Percentiles rank a stretch among this genome's conserved stretches.
Conservation (phyloP, 2,329 filamentous ascomycete genomes). For the Pestalotiopsis sp. region DNA sequence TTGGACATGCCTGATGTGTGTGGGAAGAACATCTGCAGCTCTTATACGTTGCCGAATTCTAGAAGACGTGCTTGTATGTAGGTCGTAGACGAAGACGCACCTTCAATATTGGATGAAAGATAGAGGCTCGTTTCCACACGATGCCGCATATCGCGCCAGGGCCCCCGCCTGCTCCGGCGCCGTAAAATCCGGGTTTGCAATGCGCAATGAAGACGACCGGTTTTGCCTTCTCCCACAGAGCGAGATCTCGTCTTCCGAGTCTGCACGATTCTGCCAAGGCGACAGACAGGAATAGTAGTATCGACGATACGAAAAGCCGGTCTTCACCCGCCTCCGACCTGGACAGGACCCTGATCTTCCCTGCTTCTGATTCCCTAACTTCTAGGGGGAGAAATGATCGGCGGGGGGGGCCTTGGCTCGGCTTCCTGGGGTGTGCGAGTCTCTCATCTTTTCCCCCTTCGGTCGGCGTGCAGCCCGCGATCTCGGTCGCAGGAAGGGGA, state of each 20-base stretch:
- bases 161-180: background rate
- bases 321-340: background rate
- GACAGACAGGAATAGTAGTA: too few relatives aligned
- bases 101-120: background rate
- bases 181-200: background rate
- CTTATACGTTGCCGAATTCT: background rate
- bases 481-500: background rate
- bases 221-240: too few relatives aligned
- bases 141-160: background rate
- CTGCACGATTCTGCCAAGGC: too few relatives aligned
- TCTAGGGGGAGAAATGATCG: background rate
- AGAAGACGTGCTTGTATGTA: background rate
- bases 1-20: background rate
- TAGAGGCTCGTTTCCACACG: background rate
- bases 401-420: background rate
- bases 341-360: background rate
- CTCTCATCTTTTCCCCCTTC: background rate
- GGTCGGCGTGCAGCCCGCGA: background rate
- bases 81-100: background rate
- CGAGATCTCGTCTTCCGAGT: too few relatives aligned
- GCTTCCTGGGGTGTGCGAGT: background rate
- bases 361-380: background rate
- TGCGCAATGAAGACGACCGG: too few relatives aligned
- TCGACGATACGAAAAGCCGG: too few relatives aligned
- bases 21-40: background rate